These are phyloP conservation scores for Globisporangium canariense DNA, from an alignment of 352 stramenopile genomes.

Conservation along the genomic window DNA sequence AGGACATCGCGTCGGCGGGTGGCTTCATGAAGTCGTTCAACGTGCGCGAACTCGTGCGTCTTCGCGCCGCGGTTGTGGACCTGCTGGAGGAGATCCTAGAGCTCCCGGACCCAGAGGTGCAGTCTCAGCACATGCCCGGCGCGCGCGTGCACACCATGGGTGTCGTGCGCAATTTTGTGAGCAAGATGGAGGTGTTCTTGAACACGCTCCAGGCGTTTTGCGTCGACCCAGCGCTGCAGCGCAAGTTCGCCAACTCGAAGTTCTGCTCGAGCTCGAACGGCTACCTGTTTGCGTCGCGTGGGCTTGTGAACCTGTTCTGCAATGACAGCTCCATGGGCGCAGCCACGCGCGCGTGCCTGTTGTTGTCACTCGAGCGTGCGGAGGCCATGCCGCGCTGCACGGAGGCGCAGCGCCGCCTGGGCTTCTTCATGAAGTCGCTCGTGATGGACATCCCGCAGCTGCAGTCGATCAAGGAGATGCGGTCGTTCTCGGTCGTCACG, in stretches of 20 bases:
- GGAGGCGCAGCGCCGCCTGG: slow-evolving; percentile 71
- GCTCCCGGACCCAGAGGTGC: slow-evolving; percentile 69
- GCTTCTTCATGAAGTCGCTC: slow-evolving; percentile 87
- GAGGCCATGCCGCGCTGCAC: slow-evolving; percentile 62
- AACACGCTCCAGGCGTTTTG: slow-evolving; percentile 68
- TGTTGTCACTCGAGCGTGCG: slow-evolving; percentile 60
- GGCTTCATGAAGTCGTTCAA: slow-evolving; percentile 82
- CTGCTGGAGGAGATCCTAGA: slow-evolving; percentile 80
- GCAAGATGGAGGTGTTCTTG: slow-evolving; percentile 80
- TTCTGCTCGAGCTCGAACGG: slow-evolving; percentile 65
- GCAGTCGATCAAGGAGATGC: slow-evolving; percentile 80
- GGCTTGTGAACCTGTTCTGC: slow-evolving; percentile 69
- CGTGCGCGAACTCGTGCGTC: slow-evolving; percentile 53
- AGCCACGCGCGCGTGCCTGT: slow-evolving; percentile 57
- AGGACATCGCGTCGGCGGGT: slow-evolving; percentile 58
- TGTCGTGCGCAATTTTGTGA: slow-evolving; percentile 87
- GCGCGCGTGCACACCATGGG: slow-evolving; percentile 73
- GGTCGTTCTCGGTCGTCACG: slow-evolving; percentile 81
- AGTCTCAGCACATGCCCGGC: slow-evolving; percentile 64
- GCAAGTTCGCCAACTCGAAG: slow-evolving; percentile 78
- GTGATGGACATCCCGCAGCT: slow-evolving; percentile 85
- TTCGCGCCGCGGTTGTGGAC: slow-evolving; percentile 64
- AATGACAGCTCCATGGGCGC: slow-evolving; percentile 73
- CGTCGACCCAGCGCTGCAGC: slow-evolving; percentile 49
- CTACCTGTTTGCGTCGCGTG: slow-evolving; percentile 64